Base-by-base conservation (phyloP, 2,329 filamentous ascomycete genomes). In the Paramyrothecium sp. region DNA sequence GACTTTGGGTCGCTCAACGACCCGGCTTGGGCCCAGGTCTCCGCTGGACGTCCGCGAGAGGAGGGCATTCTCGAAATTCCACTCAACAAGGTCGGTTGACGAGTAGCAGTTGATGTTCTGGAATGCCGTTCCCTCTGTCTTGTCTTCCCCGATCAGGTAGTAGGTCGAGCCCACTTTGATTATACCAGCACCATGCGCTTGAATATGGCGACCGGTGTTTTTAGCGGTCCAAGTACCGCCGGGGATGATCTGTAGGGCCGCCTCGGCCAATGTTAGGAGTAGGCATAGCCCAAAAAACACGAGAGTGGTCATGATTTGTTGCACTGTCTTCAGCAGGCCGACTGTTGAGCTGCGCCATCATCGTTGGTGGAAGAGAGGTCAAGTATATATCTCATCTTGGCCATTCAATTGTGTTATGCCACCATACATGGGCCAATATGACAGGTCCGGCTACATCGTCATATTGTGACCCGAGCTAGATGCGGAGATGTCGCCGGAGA, bases 131-230 rank as follows among this genome's bases (percentile, higher is more conserved):
- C 86, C 85, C n/a, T 81, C 73, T 1, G 83, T 82, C 69, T 90
- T 89, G 72, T 90, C 87, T 68, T 90, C 88, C 17, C 88, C 88
- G 34, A 89, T 82, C 73, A 86, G 80, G 72, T 90, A 90, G 74
- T 85, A 90, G 1, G 79, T 81, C 11, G 74, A 76, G 48, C 78
- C 76, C 2, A 83, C 81, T 62, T 83, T 75, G 65, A 88, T 80
- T n/a, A 89, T 76, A 46, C 86, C 86, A 1, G 81, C 84, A 2
- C 87, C 87, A 64, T 89, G 87, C 0, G 87, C 87, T 73, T 89
- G 86, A 3, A 90, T 75, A 61, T 87, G 84, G 33, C 81, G 77
- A 7, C 79, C 80, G 1, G 68, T 71, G 52, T 81, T 76, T 5
- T 73, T 74, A 11, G 75, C 73, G 7, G 78, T 80, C 77, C 78